Conservation (phyloP, 1,139 yeast genomes). For the Lodderomyces metapsilosis region DNA sequence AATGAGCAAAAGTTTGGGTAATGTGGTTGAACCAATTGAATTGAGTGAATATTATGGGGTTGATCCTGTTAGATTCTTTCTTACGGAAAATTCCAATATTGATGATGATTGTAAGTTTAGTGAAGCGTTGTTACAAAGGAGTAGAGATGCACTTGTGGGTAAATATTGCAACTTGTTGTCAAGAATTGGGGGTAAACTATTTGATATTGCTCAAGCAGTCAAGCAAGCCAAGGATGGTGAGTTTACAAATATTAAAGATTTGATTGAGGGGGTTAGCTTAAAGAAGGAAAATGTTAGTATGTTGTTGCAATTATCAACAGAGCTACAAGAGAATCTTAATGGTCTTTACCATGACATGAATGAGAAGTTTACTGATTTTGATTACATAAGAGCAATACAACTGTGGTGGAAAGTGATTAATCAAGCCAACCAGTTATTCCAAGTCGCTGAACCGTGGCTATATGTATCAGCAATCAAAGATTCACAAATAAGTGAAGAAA, state of each 20-base stretch:
- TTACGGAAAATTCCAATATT: conserved; percentile 73
- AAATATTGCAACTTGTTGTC: conserved; percentile 80
- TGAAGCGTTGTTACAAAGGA: conserved; percentile 51
- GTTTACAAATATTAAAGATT: conserved; percentile 24
- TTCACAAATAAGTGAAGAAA: conserved; percentile 19
- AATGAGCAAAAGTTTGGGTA: conserved; percentile 92
- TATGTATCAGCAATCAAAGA: conserved; percentile 19
- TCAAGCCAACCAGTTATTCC: conserved; percentile 64
- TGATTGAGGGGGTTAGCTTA: conserved; percentile 16
- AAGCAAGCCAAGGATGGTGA: conserved; percentile 18
- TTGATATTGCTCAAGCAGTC: conserved; percentile 54
- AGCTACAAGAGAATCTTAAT: conserved; percentile 21
- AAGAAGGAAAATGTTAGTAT: conserved; percentile 18
- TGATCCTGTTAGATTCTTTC: conserved; percentile 74
- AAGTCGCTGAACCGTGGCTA: conserved; percentile 60
- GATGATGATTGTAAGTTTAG: conserved; percentile 79
- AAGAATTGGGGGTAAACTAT: conserved; percentile 71
- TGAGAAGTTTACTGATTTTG: conserved; percentile 43
- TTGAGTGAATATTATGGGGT: conserved; percentile 61
- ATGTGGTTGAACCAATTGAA: conserved; percentile 88
- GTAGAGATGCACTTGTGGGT: conserved; percentile 70
- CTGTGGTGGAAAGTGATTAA: conserved; percentile 64
- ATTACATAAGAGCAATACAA: conserved; percentile 58
- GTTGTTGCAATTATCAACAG: conserved; percentile 13
- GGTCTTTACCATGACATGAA: conserved; percentile 34